Evolutionary conservation across 2,329 filamentous ascomycete genomes (phyloP), one percentile per base, ranked within the genome.

Genomic region (Ophiosphaerella korrae): DNA sequence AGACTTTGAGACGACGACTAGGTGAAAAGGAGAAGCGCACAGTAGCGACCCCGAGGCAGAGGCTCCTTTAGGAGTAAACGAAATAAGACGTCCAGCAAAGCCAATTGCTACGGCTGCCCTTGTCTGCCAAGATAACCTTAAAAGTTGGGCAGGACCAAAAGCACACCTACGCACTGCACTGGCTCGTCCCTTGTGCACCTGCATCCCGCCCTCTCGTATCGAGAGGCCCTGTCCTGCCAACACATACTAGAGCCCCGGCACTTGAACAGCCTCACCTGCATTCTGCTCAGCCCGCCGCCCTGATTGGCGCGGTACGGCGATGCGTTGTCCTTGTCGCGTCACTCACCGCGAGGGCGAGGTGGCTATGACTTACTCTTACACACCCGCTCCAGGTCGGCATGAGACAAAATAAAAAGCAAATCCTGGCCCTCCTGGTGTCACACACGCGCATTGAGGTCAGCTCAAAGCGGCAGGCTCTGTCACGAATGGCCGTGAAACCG

Each of bases 301-400:
- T 40, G 11, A 48, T 48, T 48, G 45, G 45, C 24, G 38, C 48
- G 40, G 37, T 21, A 21, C 8, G 24, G 39, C 48, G 60, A 62
- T 66, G 63, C 60, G 63, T 57, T 66, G 63, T 59, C 60, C 54
- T 48, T 5, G 13, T 36, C 52, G 60, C 62, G 58, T 62, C 61
- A 62, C 62, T 59, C 51, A 55, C 57, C 53, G 54, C 60, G 46
- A 48, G 26, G 26, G 54, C 60, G 46, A 48, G 26, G 26, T 29
- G 11, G 26, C 26, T 2, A 29, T 29, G 26, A 29, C 26, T 29
- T 29, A 11, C 26, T 11, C 11, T 11, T 11, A 29, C 26, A 29
- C 26, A 29, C 11, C 11, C 26, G 7, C 11, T 29, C 26, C 26
- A 29, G 18, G 18, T 21, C 26, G 26, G 26, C 26, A 6, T 29